A percentile compares a stretch with the other conserved stretches of the same genome.
phyloP scores from a whole-genome alignment of 768 basidiomycete genomes.

The Lepiota subincarnata region DNA sequence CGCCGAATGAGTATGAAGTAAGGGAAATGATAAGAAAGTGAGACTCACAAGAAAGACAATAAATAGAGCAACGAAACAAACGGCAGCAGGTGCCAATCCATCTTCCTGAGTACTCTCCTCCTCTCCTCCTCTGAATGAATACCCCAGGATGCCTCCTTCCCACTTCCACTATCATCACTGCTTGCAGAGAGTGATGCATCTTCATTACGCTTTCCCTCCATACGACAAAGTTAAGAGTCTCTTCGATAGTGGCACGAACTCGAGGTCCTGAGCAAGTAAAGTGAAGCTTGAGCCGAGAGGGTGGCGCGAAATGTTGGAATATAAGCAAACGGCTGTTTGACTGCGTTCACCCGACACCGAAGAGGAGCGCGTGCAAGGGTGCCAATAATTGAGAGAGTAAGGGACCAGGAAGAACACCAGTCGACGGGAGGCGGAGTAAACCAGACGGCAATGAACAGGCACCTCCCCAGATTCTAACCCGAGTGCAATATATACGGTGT shows the following conservation, averaged over 20 bases:
- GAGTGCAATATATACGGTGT: too few species aligned
- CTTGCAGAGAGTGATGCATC: neutral
- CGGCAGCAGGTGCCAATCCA: constrained; percentile 41
- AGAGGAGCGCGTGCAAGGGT: too few species aligned
- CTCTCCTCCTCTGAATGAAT: constrained; percentile 20
- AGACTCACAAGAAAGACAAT: constrained; percentile 42
- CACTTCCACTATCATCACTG: neutral
- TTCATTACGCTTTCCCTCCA: neutral
- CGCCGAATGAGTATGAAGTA: neutral
- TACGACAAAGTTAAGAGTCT: neutral
- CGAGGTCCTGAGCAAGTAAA: neutral
- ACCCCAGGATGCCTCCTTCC: constrained; percentile 1
- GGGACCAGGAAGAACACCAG: too few species aligned
- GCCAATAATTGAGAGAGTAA: too few species aligned
- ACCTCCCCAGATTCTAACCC: too few species aligned
- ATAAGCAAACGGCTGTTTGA: too few species aligned
- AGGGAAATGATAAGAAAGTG: neutral
- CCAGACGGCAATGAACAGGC: too few species aligned
- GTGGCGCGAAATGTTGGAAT: too few species aligned
- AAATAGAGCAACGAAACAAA: constrained; percentile 42
- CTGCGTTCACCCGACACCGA: too few species aligned
- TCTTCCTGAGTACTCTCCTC: constrained; percentile 32
- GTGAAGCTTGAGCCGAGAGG: too few species aligned
- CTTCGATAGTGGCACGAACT: neutral
- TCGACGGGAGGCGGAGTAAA: too few species aligned